Evolutionary conservation across 2,329 filamentous ascomycete genomes (phyloP).

Genomic region (Verticillium longisporum): DNA sequence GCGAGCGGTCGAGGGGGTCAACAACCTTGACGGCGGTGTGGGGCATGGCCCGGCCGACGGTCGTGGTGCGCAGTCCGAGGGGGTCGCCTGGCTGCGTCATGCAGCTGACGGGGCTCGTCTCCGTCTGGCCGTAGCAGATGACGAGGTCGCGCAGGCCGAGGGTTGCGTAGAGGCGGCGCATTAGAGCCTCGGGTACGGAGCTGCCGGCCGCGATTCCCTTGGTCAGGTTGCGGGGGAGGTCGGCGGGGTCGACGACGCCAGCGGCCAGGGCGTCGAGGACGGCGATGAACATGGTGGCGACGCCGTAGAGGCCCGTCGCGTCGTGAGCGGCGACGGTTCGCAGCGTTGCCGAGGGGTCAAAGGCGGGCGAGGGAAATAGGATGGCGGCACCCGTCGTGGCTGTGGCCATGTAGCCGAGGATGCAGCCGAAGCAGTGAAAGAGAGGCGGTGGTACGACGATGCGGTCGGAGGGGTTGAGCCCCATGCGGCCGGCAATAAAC

Average conservation of each 20-base stretch:
- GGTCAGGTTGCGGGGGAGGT: constrained; percentile 41
- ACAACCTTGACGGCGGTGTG: constrained; percentile 77
- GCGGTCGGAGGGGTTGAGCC: constrained; percentile 64
- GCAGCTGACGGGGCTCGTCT: constrained; percentile 69
- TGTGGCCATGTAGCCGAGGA: constrained; percentile 94
- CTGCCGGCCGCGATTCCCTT: constrained; percentile 92
- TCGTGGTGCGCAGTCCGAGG: constrained; percentile 62
- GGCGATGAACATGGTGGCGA: constrained; percentile 90
- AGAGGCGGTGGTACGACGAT: constrained; percentile 82
- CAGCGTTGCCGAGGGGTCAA: constrained; percentile 70
- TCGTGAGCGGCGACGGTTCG: constrained; percentile 43
- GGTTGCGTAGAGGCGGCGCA: constrained; percentile 64
- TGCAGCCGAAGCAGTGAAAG: constrained; percentile 85
- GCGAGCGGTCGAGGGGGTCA: constrained; percentile 51
- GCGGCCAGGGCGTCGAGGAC: constrained; percentile 69
- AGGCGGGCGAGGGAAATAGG: constrained; percentile 80
- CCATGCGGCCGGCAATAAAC: constrained; percentile 80
- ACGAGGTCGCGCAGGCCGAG: constrained; percentile 78
- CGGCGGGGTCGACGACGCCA: constrained; percentile 18
- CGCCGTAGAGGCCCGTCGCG: constrained; percentile 71
- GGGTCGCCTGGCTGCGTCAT: constrained; percentile 81
- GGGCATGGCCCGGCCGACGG: constrained; percentile 72
- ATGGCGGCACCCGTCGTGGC: constrained; percentile 74
- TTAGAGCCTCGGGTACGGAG: constrained; percentile 76
- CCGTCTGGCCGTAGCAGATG: constrained; percentile 96